Conservation (phyloP, 148 eudicot species). For the Arbutus unedo region DNA sequence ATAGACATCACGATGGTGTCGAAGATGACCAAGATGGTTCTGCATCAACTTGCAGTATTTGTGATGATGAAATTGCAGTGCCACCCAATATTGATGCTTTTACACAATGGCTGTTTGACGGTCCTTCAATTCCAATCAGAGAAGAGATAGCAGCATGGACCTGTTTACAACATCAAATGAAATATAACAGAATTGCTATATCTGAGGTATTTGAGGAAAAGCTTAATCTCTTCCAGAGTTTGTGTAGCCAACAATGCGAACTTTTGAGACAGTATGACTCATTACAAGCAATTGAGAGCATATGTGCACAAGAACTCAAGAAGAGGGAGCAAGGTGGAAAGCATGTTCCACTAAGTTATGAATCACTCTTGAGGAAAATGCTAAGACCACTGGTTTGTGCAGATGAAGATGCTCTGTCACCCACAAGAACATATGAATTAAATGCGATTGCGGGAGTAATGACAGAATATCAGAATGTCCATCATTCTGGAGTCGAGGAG, state of each 20-base stretch:
- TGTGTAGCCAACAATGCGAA: not conserved
- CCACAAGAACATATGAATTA: not conserved
- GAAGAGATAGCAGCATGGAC: not conserved
- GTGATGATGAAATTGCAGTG: not conserved
- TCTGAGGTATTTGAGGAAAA: not conserved
- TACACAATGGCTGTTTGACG: not conserved
- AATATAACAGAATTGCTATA: not conserved
- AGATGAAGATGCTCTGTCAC: not conserved
- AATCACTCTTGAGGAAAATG: not conserved
- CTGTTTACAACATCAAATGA: not conserved
- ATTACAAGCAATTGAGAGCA: not conserved
- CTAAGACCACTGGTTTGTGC: too few species aligned
- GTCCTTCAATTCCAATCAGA: not conserved
- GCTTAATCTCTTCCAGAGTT: not conserved
- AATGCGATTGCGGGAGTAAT: not conserved
- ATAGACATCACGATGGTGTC: not conserved
- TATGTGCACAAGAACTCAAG: slow-evolving; percentile 1
- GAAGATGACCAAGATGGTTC: not conserved
- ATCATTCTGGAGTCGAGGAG: not conserved
- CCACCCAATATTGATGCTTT: not conserved
- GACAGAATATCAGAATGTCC: not conserved
- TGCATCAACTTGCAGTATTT: not conserved
- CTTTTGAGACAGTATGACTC: not conserved
- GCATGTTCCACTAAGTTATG: not conserved
- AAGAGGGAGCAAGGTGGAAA: not conserved